phyloP scores from a whole-genome alignment of 2,329 filamentous ascomycete genomes.

The Xenoacremonium recifei region DNA sequence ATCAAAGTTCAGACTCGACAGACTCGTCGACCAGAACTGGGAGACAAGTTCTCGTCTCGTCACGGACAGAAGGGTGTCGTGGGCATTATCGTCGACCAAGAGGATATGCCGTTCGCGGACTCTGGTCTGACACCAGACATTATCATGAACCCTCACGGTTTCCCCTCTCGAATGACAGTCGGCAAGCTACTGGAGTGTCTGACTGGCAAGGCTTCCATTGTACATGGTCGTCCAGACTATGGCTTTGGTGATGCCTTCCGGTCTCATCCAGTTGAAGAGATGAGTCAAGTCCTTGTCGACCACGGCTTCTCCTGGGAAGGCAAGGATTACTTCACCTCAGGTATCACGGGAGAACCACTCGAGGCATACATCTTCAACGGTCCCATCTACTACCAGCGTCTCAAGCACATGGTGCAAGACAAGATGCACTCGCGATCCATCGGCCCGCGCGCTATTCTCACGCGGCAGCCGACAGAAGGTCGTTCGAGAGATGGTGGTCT shows the following conservation, averaged over 20 bases:
- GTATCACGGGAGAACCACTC: constrained; percentile 89
- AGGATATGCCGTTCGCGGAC: constrained; percentile 95
- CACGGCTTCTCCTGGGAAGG: constrained; percentile 95
- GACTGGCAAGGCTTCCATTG: constrained; percentile 87
- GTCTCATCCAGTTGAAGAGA: constrained; percentile 81
- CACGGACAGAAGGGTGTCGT: constrained; percentile 98
- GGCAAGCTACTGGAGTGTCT: constrained; percentile 96
- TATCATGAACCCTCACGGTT: constrained; percentile 99
- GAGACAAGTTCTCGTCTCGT: constrained; percentile 97
- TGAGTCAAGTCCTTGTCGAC: constrained; percentile 79
- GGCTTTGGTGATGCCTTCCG: constrained; percentile 80
- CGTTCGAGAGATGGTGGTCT: constrained; percentile 89
- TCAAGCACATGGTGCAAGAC: constrained; percentile 99
- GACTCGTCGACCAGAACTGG: constrained; percentile 89
- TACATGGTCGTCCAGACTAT: constrained; percentile 83
- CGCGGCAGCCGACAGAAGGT: constrained; percentile 94
- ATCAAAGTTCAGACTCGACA: constrained; percentile 97
- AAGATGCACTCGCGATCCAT: constrained; percentile 97
- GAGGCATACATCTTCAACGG: constrained; percentile 98
- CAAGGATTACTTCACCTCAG: constrained; percentile 94
- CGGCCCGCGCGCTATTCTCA: constrained; percentile 87
- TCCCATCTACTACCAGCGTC: constrained; percentile 98
- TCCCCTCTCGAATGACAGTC: constrained; percentile 98
- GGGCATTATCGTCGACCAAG: constrained; percentile 93
- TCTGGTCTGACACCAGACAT: constrained; percentile 91